phyloP scores from a whole-genome alignment of 2,329 filamentous ascomycete genomes.

The Fusarium sp. region DNA sequence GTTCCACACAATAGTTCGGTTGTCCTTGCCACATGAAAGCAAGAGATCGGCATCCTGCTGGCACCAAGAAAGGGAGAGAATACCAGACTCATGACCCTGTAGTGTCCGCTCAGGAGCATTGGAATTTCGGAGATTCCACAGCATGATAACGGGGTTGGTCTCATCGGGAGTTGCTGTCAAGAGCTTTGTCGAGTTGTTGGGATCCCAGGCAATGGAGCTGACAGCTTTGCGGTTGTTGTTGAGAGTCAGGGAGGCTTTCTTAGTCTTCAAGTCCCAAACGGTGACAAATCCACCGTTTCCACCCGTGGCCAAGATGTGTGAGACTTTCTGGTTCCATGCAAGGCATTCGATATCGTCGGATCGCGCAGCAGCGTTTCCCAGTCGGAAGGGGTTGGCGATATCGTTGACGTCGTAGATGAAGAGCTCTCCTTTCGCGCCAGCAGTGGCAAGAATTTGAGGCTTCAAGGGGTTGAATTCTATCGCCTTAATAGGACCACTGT shows the following conservation, averaged over 20 bases:
- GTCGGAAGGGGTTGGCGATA: slow-evolving; percentile 84
- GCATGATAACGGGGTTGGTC: slow-evolving; percentile 84
- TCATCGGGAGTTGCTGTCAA: slow-evolving; percentile 93
- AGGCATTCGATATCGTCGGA: slow-evolving; percentile 96
- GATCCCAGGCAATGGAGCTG: slow-evolving; percentile 97
- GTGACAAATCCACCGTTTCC: slow-evolving; percentile 95
- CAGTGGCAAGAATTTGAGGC: slow-evolving; percentile 90
- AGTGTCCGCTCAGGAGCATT: slow-evolving; percentile 92
- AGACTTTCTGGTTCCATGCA: slow-evolving; percentile 98
- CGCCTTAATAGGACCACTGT: slow-evolving; percentile 92
- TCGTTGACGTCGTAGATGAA: slow-evolving; percentile 97
- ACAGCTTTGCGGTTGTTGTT: slow-evolving; percentile 96
- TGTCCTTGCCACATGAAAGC: slow-evolving; percentile 96
- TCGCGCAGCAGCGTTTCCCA: slow-evolving; percentile 88
- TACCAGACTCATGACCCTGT: slow-evolving; percentile 92
- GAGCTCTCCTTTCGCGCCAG: slow-evolving; percentile 93
- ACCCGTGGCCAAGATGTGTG: slow-evolving; percentile 95
- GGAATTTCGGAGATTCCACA: slow-evolving; percentile 97
- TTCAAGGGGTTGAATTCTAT: slow-evolving; percentile 96
- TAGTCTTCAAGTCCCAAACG: slow-evolving; percentile 98
- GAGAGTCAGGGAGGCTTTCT: slow-evolving; percentile 95
- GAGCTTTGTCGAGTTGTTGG: slow-evolving; percentile 92
- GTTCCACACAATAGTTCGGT: slow-evolving; percentile 96
- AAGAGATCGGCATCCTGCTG: slow-evolving; percentile 88
- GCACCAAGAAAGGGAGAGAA: slow-evolving; percentile 96